Conservation (phyloP, 371 early-diverging fungal species). For the Nosema muscidifuracis region DNA sequence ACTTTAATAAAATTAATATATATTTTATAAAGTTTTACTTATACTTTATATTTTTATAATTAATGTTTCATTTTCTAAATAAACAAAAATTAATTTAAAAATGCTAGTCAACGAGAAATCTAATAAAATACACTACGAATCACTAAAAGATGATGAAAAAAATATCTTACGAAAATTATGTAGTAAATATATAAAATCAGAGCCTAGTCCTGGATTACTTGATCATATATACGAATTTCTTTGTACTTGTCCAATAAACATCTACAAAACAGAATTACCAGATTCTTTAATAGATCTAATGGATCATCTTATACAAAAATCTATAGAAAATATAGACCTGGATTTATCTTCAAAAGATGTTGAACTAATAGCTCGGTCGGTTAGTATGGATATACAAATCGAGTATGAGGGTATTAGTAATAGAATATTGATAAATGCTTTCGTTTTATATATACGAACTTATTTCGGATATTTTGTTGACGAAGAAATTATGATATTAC, state of each 20-base stretch:
- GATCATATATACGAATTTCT: not conserved
- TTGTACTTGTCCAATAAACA: not conserved
- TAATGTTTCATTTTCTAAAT: too few relatives aligned
- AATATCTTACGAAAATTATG: slow-evolving; percentile 12
- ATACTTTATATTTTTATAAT: too few relatives aligned
- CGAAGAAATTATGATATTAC: not conserved
- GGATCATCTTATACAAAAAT: not conserved
- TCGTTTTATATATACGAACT: not conserved
- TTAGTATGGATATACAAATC: not conserved
- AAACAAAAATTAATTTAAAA: not conserved
- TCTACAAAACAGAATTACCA: not conserved
- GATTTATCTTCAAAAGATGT: not conserved
- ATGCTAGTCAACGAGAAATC: not conserved
- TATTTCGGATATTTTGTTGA: not conserved
- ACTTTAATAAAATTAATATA: too few relatives aligned
- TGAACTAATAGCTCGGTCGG: not conserved
- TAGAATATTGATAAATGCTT: not conserved
- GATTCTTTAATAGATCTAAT: not conserved
- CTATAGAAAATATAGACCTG: too few relatives aligned
- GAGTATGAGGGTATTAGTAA: not conserved
- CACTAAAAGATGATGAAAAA: slow-evolving; percentile 7
- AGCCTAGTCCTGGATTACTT: not conserved
- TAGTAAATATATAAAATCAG: slow-evolving; percentile 3
- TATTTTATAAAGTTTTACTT: too few relatives aligned
- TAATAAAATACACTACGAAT: slow-evolving; percentile 14